Conservation (phyloP, 2,329 filamentous ascomycete genomes). For the Cercospora zeae-maydis region DNA sequence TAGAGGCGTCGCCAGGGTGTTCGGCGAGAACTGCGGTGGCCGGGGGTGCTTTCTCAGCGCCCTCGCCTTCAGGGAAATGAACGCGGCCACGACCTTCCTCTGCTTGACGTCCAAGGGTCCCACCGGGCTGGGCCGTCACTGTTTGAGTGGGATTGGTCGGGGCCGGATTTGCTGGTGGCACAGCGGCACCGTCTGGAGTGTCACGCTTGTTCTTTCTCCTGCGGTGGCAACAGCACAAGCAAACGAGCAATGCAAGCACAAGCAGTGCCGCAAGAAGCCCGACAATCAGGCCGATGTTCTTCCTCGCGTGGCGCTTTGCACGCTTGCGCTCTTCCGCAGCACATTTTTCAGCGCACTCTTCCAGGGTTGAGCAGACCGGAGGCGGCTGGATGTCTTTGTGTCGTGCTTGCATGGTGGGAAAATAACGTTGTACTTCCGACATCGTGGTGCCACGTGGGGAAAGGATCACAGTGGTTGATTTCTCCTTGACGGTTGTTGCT, state of each 20-base stretch:
- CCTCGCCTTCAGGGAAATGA: slow-evolving; percentile 18
- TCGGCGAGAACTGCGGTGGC: background rate
- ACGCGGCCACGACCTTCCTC: slow-evolving; percentile 30
- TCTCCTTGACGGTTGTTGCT: background rate
- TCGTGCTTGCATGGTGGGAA: background rate
- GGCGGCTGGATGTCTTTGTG: background rate
- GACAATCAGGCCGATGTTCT: background rate
- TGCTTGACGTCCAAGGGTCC: slow-evolving; percentile 27
- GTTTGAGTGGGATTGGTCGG: slow-evolving; percentile 4
- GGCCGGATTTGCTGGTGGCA: slow-evolving; percentile 2
- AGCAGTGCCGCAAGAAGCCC: background rate
- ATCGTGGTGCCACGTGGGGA: background rate
- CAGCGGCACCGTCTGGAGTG: background rate
- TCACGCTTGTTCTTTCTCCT: background rate
- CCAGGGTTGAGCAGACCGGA: background rate
- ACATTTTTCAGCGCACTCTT: slow-evolving; percentile 1
- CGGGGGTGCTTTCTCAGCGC: background rate
- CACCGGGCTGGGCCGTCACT: slow-evolving; percentile 1
- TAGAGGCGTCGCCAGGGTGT: background rate
- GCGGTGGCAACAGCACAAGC: slow-evolving; percentile 8
- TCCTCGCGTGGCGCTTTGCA: background rate
- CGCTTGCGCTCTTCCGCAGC: background rate
- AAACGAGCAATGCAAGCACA: slow-evolving; percentile 1
- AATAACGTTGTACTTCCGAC: background rate
- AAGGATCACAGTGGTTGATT: background rate